Evolutionary conservation across 768 basidiomycete genomes (phyloP).

Genomic region (Naganishia vishniacii): DNA sequence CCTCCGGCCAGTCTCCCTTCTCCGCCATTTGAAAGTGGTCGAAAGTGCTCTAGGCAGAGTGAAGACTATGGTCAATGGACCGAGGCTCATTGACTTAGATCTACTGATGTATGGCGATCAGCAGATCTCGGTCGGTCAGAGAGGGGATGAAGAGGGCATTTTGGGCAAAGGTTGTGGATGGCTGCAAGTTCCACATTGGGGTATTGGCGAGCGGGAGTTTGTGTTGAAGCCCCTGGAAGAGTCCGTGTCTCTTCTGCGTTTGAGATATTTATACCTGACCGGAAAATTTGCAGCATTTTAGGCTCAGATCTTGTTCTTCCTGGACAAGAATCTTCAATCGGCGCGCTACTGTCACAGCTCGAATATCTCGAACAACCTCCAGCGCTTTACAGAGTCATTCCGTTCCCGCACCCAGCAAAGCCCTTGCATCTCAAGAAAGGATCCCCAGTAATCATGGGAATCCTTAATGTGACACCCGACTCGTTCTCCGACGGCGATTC

Average conservation of each 20-base stretch:
- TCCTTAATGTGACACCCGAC: conserved; percentile 87
- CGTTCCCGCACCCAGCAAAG: conserved; percentile 31
- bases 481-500: conserved; percentile 85
- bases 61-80: conserved; percentile 74
- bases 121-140: conserved; percentile 57
- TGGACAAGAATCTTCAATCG: conserved; percentile 51
- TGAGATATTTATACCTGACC: background rate
- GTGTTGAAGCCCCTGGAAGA: conserved; percentile 81
- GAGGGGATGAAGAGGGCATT: conserved; percentile 50
- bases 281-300: background rate
- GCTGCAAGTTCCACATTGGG: conserved; percentile 77
- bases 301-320: conserved; percentile 57
- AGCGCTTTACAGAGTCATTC: conserved; percentile 39
- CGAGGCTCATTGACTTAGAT: conserved; percentile 84
- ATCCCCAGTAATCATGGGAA: conserved; percentile 74
- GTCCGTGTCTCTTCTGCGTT: conserved; percentile 53
- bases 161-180: conserved; percentile 53
- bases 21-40: conserved; percentile 64
- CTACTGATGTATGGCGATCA: conserved; percentile 66
- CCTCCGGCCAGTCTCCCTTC: conserved; percentile 58
- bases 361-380: conserved; percentile 23
- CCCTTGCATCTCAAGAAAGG: conserved; percentile 31
- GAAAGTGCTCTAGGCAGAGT: conserved; percentile 72
- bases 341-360: conserved; percentile 33
- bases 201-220: conserved; percentile 79